Evolutionary conservation across 2,329 filamentous ascomycete genomes (phyloP).

Genomic region (Colletotrichum filicis): DNA sequence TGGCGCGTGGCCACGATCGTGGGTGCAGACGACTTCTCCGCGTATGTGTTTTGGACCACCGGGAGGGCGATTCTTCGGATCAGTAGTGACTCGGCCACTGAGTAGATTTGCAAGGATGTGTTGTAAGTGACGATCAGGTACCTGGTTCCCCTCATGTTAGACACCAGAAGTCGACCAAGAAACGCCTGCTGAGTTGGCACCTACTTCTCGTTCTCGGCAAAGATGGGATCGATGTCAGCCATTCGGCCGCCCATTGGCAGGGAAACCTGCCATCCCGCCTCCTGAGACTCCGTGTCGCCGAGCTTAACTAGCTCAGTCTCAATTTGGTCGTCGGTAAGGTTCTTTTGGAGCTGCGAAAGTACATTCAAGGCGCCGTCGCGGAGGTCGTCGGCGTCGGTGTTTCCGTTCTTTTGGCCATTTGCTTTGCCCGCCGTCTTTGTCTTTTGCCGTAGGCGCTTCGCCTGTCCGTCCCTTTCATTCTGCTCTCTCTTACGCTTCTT

Average conservation of each 20-base stretch:
- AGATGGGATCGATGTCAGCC: slow-evolving; percentile 71
- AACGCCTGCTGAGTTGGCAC: slow-evolving; percentile 37
- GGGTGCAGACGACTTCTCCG: slow-evolving; percentile 41
- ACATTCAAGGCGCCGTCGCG: slow-evolving; percentile 35
- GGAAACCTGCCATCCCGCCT: slow-evolving; percentile 67
- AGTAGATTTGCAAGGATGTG: slow-evolving; percentile 83
- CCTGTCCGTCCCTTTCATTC: slow-evolving; percentile 52
- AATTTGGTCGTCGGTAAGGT: slow-evolving; percentile 27
- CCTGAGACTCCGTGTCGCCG: slow-evolving; percentile 27
- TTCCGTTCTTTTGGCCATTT: slow-evolving; percentile 20
- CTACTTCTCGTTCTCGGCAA: slow-evolving; percentile 71
- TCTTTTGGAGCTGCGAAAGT: slow-evolving; percentile 29
- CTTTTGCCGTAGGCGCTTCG: slow-evolving; percentile 48
- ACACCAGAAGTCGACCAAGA: slow-evolving; percentile 20
- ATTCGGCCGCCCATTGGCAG: slow-evolving; percentile 74
- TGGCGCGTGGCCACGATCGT: slow-evolving; percentile 55
- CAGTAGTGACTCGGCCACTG: slow-evolving; percentile 82
- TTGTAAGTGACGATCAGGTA: slow-evolving; percentile 81
- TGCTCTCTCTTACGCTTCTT: slow-evolving; percentile 61
- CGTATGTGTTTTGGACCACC: slow-evolving; percentile 38
- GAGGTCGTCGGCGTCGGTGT: slow-evolving; percentile 26
- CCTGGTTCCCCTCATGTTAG: slow-evolving; percentile 55
- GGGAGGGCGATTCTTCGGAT: slow-evolving; percentile 75
- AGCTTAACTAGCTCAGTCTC: slow-evolving; percentile 25
- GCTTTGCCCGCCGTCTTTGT: slow-evolving; percentile 41